Evolutionary conservation across 352 stramenopile genomes (phyloP).

Genomic region (Globisporangium spiculum): DNA sequence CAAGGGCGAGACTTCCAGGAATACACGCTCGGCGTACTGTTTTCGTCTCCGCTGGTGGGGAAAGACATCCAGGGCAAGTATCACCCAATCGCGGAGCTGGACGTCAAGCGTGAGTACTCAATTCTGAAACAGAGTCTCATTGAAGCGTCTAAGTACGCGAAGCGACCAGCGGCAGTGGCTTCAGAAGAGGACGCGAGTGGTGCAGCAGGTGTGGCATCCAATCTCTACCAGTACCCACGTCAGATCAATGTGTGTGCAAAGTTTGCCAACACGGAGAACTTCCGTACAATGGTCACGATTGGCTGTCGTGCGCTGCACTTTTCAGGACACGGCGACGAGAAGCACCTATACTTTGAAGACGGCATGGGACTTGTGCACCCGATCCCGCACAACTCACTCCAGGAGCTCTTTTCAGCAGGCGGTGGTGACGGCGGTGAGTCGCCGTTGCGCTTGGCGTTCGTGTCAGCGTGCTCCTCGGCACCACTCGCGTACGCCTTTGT

Average conservation of each 20-base stretch:
- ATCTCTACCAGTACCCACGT: conserved; percentile 56
- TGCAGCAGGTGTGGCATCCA: conserved; percentile 19
- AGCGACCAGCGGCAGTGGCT: conserved; percentile 22
- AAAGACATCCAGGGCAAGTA: conserved; percentile 88
- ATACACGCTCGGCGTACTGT: conserved; percentile 91
- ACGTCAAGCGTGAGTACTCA: conserved; percentile 78
- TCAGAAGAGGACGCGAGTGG: conserved; percentile 11
- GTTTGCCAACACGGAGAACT: conserved; percentile 92
- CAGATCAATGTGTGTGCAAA: conserved; percentile 93
- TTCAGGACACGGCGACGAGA: conserved; percentile 92
- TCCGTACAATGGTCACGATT: conserved; percentile 90
- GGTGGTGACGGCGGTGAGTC: conserved; percentile 36
- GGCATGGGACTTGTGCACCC: conserved; percentile 77
- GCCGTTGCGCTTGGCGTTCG: conserved; percentile 70
- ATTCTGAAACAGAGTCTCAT: conserved; percentile 77
- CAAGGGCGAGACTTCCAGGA: conserved; percentile 56
- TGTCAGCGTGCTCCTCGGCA: conserved; percentile 77
- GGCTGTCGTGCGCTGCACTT: conserved; percentile 93
- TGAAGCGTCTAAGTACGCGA: conserved; percentile 67
- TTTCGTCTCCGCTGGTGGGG: conserved; percentile 91
- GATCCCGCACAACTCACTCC: conserved; percentile 63
- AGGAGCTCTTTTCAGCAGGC: conserved; percentile 61
- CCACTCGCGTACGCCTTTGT: conserved; percentile 84
- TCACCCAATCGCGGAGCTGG: conserved; percentile 87
- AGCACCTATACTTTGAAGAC: conserved; percentile 95